Evolutionary conservation across 2,329 filamentous ascomycete genomes (phyloP), one percentile per base, ranked within the genome.

Genomic region (Fusarium xylarioides): DNA sequence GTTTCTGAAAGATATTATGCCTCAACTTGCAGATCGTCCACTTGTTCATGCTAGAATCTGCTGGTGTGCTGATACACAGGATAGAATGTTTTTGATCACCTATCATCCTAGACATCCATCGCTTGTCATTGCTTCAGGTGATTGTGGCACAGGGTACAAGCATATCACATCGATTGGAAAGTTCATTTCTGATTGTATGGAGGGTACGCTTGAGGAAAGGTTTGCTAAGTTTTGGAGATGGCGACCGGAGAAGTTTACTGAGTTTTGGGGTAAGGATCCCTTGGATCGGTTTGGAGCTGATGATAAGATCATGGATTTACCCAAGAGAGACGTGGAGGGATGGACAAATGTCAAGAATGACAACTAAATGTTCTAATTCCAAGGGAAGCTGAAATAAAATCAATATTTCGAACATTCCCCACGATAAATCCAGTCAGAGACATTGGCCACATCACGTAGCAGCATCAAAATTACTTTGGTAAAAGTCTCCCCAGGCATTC

Each of bases 1-100:
- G 0, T 71, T 74, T 11, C 23, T 74, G 0, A 38, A 28, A 3
- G 68, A 74, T 0, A 71, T 37, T 1, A 74, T 74, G 72, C 72
- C 72, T 0, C 72, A 74, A 0, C 62, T 74, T 1, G 68, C 71
- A 12, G 61, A 74, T 14, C 43, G 72, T 11, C 63, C 68, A 9
- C 61, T 74, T 0, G 72, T 69, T 4, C 71, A 74, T 21, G 72
- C 61, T 10, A 2, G 72, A n/a, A 57, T 74, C 14, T 74, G 72
- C 50, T 74, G 72, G 71, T 74, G 72, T 3, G 72, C 71, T 3
- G 72, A 74, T 42, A 74, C 72, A 0, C 35, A 40, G 8, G 72
- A 74, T 16, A 59, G 72, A 21, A 65, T 69, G 53, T 71, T 66
- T 1, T 46, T 74, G 7, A 74, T 74, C 14, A 74, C 72, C 0